Evolutionary conservation across 1,139 yeast species (phyloP).

Genomic region (Groenewaldozyma auringiensis): DNA sequence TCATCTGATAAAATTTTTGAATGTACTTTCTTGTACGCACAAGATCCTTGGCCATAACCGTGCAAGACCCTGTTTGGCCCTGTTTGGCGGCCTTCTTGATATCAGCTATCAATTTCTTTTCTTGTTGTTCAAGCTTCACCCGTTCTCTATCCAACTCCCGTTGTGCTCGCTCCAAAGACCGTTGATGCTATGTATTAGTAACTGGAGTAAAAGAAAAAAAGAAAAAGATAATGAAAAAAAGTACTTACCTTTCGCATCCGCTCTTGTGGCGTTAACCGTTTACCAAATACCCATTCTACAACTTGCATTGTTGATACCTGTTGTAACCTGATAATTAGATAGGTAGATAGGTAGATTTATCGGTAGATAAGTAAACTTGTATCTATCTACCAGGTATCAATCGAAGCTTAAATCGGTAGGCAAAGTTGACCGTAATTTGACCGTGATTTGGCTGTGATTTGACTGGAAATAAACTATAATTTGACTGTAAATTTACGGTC

Average conservation of each 20-base stretch:
- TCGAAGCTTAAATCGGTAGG: no score
- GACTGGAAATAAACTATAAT: no score
- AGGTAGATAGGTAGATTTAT: no score
- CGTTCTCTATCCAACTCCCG: constrained; percentile 87
- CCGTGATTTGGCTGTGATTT: no score
- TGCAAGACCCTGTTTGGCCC: constrained; percentile 84
- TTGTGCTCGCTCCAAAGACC: constrained; percentile 90
- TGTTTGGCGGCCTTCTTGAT: constrained; percentile 86
- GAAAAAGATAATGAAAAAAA: neutral
- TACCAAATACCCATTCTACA: constrained; percentile 94
- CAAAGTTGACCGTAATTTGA: no score
- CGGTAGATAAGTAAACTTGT: no score
- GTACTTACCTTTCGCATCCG: constrained; percentile 59
- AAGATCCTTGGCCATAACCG: constrained; percentile 90
- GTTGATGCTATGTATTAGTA: constrained; percentile 76
- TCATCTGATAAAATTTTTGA: constrained; percentile 87
- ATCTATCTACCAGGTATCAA: no score
- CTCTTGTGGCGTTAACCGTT: constrained; percentile 89
- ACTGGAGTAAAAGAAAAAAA: neutral
- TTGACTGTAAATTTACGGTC: no score
- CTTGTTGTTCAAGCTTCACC: constrained; percentile 78
- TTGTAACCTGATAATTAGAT: no score
- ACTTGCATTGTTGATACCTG: constrained; percentile 51
- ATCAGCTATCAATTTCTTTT: constrained; percentile 75
- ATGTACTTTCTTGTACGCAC: constrained; percentile 76